A percentile compares a stretch with the other conserved stretches of the same genome.
phyloP scores from a whole-genome alignment of 2,329 filamentous ascomycete species.

The Metarhizium robertsii region DNA sequence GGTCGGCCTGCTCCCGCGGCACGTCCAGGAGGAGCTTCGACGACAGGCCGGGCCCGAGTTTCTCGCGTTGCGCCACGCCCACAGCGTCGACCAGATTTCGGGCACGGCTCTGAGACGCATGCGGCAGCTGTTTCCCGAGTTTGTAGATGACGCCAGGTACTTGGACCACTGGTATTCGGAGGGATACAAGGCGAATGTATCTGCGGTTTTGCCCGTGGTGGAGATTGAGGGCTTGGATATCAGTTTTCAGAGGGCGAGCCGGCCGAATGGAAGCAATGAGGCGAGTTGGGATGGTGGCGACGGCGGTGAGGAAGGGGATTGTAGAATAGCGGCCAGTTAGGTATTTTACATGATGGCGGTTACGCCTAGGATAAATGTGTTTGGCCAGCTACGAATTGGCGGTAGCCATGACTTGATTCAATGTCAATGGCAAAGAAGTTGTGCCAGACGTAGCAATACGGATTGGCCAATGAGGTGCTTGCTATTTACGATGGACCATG shows the following conservation, averaged over 20 bases:
- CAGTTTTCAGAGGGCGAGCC: constrained; percentile 32
- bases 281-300: constrained; percentile 48
- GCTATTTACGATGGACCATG: not conserved
- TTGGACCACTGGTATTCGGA: constrained; percentile 39
- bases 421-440: too few species aligned
- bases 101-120: constrained; percentile 47
- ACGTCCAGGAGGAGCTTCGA: constrained; percentile 43
- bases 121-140: constrained; percentile 40
- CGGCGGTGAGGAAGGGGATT: constrained; percentile 34
- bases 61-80: constrained; percentile 46
- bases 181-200: constrained; percentile 29
- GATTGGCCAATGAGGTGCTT: not conserved
- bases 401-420: too few species aligned
- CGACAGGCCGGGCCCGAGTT: constrained; percentile 41
- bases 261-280: constrained; percentile 46
- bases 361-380: not conserved
- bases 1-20: constrained; percentile 44
- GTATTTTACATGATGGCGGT: not conserved
- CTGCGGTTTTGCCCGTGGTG: constrained; percentile 34
- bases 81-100: constrained; percentile 58
- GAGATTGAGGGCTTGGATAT: constrained; percentile 33
- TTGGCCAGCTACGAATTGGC: too few species aligned
- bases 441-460: too few species aligned
- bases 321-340: constrained; percentile 1
- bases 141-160: constrained; percentile 39